phyloP scores from a whole-genome alignment of 2,329 filamentous ascomycete species.

The Microsporum audouinii region DNA sequence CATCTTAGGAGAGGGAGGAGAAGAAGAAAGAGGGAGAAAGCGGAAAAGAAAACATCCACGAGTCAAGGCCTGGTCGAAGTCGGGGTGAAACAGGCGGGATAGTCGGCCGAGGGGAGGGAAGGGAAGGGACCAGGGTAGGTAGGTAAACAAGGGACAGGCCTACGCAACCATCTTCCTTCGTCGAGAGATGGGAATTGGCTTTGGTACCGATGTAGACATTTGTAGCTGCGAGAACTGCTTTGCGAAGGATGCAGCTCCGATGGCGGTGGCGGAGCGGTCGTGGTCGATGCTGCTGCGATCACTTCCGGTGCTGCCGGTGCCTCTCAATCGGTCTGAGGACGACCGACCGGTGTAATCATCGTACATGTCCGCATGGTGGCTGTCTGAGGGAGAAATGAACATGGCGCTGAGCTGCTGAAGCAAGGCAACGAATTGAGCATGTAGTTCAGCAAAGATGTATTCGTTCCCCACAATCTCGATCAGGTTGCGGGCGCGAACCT shows the following conservation, averaged over 20 bases:
- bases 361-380: slow-evolving; percentile 27
- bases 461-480: slow-evolving; percentile 49
- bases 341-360: not conserved
- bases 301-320: not conserved
- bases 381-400: slow-evolving; percentile 30
- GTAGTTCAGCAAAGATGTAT: slow-evolving; percentile 47
- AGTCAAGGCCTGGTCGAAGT: not conserved
- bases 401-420: slow-evolving; percentile 37
- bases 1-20: not conserved
- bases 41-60: not conserved
- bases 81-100: not conserved
- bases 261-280: slow-evolving; percentile 3
- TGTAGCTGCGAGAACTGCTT: not conserved
- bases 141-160: not conserved
- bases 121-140: not conserved
- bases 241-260: not conserved
- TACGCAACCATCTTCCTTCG: slow-evolving; percentile 9
- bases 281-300: slow-evolving; percentile 24
- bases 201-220: slow-evolving; percentile 5
- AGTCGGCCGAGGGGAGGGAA: not conserved
- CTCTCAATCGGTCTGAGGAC: not conserved
- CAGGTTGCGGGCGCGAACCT: slow-evolving; percentile 45
- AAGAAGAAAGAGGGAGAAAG: not conserved
- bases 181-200: slow-evolving; percentile 16
- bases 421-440: slow-evolving; percentile 44